Conservation (phyloP, 1,284 basidiomycete genomes). For the Termitomyces sp. region DNA sequence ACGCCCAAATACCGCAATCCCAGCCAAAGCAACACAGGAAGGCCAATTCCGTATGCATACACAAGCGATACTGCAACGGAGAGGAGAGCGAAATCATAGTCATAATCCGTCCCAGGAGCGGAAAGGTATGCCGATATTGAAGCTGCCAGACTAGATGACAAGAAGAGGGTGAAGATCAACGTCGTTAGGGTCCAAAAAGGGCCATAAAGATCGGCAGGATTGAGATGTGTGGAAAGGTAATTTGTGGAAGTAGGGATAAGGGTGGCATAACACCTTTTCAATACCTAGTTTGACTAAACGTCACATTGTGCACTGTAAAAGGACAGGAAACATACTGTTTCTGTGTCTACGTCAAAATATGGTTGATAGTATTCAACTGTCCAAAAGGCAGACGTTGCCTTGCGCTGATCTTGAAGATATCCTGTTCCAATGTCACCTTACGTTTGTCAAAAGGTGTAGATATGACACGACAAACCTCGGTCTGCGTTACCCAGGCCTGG, state of each 20-base stretch:
- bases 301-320: constrained; percentile 2
- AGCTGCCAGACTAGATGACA: constrained; percentile 84
- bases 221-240: constrained; percentile 58
- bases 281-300: constrained; percentile 38
- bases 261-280: constrained; percentile 69
- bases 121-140: constrained; percentile 81
- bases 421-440: constrained; percentile 29
- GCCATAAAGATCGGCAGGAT: constrained; percentile 76
- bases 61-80: constrained; percentile 79
- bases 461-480: constrained; percentile 34
- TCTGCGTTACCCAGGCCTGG: constrained; percentile 43
- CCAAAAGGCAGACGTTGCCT: constrained; percentile 59
- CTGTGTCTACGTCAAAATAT: constrained; percentile 79
- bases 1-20: constrained; percentile 79
- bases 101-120: constrained; percentile 47
- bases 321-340: constrained; percentile 41
- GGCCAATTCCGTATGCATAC: constrained; percentile 78
- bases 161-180: constrained; percentile 85
- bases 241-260: constrained; percentile 56
- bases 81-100: constrained; percentile 82
- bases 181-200: constrained; percentile 96
- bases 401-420: constrained; percentile 44
- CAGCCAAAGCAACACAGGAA: constrained; percentile 79
- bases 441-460: neutral
- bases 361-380: constrained; percentile 73